phyloP scores from a whole-genome alignment of 192 early-diverging fungal genomes.

The Jimgerdemannia flammicorona region DNA sequence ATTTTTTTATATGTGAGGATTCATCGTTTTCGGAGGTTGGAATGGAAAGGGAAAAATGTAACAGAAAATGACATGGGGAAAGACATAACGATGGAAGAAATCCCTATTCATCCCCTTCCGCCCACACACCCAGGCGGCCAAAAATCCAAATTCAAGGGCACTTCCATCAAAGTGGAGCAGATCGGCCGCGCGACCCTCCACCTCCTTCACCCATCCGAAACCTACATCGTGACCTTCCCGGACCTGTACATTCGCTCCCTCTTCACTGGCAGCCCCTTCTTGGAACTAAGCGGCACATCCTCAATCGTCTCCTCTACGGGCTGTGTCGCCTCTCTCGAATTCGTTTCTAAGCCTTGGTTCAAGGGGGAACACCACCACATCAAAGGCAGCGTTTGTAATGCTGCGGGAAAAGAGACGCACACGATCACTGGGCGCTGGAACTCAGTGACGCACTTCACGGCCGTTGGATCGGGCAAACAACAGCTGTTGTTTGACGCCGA shows the following conservation, averaged over 20 bases:
- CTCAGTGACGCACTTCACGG: not conserved
- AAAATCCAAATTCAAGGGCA: constrained; percentile 61
- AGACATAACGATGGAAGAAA: constrained; percentile 49
- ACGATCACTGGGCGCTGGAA: constrained; percentile 4
- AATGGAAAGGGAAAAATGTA: too few relatives aligned
- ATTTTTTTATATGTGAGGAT: not conserved
- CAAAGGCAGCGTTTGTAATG: constrained; percentile 13
- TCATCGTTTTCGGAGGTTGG: not conserved
- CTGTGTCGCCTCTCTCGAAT: constrained; percentile 52
- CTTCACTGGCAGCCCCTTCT: constrained; percentile 54
- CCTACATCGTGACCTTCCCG: constrained; percentile 57
- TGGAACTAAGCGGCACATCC: constrained; percentile 59
- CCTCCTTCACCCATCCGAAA: constrained; percentile 42
- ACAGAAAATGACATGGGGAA: too few relatives aligned
- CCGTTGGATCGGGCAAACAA: constrained; percentile 28
- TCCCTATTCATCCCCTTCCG: constrained; percentile 48
- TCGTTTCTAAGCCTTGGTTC: constrained; percentile 62
- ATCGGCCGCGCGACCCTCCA: constrained; percentile 58
- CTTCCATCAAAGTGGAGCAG: constrained; percentile 61
- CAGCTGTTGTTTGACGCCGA: constrained; percentile 62
- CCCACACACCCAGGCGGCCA: constrained; percentile 31
- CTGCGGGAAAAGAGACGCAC: not conserved
- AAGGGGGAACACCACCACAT: constrained; percentile 57
- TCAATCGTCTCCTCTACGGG: constrained; percentile 53
- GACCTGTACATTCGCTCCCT: constrained; percentile 59